Percentiles rank a stretch among this genome's conserved stretches.
These are phyloP conservation scores for Bremia lactucae DNA, from an alignment of 352 stramenopile genomes.

Conservation along the genomic window DNA sequence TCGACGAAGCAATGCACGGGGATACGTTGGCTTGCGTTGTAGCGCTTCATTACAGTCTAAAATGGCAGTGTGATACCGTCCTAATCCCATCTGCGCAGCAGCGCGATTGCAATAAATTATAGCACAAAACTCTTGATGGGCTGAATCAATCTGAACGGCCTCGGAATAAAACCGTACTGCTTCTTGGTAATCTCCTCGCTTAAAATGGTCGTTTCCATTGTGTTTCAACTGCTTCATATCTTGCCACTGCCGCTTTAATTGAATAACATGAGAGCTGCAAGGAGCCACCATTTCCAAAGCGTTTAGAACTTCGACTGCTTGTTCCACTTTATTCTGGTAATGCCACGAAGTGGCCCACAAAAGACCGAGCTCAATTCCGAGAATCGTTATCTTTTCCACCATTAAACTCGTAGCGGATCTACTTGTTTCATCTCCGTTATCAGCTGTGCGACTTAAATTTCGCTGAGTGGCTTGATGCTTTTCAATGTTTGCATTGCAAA, in stretches of 20 bases:
- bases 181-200: conserved; percentile 35
- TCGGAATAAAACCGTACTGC: conserved; percentile 55
- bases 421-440: conserved; percentile 1
- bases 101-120: conserved; percentile 78
- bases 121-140: conserved; percentile 64
- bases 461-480: conserved; percentile 28
- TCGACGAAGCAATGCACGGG: conserved; percentile 46
- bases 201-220: conserved; percentile 59
- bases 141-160: conserved; percentile 46
- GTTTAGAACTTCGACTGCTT: conserved; percentile 40
- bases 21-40: conserved; percentile 45
- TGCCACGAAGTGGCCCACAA: conserved; percentile 51
- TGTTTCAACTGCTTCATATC: conserved; percentile 63
- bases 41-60: conserved; percentile 69
- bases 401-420: conserved; percentile 8
- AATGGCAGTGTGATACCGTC: conserved; percentile 50
- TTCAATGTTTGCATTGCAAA: conserved; percentile 39
- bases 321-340: conserved; percentile 58
- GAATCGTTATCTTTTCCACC: conserved; percentile 30
- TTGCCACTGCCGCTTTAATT: conserved; percentile 49
- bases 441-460: not conserved
- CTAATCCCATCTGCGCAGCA: conserved; percentile 65
- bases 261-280: conserved; percentile 61
- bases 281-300: conserved; percentile 53
- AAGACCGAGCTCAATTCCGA: conserved; percentile 58